A percentile compares a stretch with the other conserved stretches of the same genome.
phyloP scores from a whole-genome alignment of 78 protist genomes.

The Dictyostelium purpureum region DNA sequence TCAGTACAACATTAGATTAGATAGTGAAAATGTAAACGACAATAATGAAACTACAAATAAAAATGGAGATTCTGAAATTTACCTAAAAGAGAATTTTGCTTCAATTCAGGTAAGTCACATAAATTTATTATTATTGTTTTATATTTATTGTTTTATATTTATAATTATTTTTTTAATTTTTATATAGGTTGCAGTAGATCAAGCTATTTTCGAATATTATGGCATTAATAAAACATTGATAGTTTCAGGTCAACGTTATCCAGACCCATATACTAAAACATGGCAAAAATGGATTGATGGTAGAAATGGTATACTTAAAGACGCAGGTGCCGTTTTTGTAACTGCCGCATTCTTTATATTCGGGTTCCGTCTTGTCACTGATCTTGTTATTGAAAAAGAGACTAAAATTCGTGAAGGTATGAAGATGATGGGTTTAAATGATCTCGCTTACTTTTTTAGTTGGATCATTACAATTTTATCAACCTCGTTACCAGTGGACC shows the following conservation, averaged over 20 bases:
- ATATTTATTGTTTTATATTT: no score
- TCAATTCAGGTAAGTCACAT: background rate
- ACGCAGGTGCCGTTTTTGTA: constrained; percentile 41
- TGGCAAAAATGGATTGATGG: constrained; percentile 46
- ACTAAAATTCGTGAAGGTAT: constrained; percentile 52
- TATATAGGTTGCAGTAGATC: constrained; percentile 14
- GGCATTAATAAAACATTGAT: background rate
- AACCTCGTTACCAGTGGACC: constrained; percentile 4
- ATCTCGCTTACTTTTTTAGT: constrained; percentile 18
- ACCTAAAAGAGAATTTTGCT: background rate
- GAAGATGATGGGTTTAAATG: constrained; percentile 65
- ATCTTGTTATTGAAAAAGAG: constrained; percentile 62
- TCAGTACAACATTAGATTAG: constrained; percentile 35
- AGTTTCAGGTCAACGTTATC: background rate
- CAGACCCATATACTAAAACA: constrained; percentile 44
- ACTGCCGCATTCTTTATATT: constrained; percentile 63
- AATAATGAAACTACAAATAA: background rate
- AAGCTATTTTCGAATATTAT: background rate
- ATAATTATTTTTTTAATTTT: no score
- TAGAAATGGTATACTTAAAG: constrained; percentile 6
- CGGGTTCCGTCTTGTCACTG: constrained; percentile 29
- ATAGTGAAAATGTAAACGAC: constrained; percentile 19
- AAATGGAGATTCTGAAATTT: background rate
- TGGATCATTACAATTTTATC: constrained; percentile 3
- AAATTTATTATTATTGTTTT: no score